These are phyloP conservation scores for Diaporthe aspalathi DNA, from an alignment of 2,329 filamentous ascomycete genomes.

Conservation along the genomic window DNA sequence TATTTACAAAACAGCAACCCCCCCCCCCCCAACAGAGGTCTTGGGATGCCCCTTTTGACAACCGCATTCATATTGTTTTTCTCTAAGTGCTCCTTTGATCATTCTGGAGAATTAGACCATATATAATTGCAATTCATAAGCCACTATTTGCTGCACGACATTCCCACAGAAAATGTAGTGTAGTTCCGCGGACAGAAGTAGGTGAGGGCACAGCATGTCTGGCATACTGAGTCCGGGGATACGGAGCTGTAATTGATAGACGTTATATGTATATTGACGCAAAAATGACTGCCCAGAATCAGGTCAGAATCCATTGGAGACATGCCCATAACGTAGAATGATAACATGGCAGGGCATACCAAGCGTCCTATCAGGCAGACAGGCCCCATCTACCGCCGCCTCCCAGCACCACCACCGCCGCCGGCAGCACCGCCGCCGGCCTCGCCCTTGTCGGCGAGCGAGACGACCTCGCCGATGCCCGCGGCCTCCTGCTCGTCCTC, in stretches of 20 bases:
- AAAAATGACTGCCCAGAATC: not conserved
- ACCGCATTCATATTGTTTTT: not conserved
- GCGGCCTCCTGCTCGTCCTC: constrained; percentile 97
- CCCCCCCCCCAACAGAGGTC: not conserved
- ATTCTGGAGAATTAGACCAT: not conserved
- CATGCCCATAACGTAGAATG: too few relatives aligned
- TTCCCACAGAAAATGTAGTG: not conserved
- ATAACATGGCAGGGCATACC: not conserved
- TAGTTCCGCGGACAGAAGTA: too few relatives aligned
- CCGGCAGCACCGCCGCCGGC: constrained; percentile 57
- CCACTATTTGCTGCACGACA: too few relatives aligned
- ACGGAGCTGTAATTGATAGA: not conserved
- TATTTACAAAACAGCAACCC: too few relatives aligned
- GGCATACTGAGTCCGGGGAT: not conserved
- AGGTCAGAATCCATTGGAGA: too few relatives aligned
- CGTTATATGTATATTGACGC: not conserved
- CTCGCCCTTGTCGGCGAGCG: constrained; percentile 78
- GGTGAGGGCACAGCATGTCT: not conserved
- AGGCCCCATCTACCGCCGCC: constrained; percentile 38
- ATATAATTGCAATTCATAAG: too few relatives aligned
- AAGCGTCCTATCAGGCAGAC: not conserved
- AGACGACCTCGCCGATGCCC: constrained; percentile 94
- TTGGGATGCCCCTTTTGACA: not conserved
- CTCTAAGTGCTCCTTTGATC: not conserved
- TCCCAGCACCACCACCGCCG: constrained; percentile 43